A percentile compares a stretch with the other conserved stretches of the same genome.
Evolutionary conservation across 1,284 basidiomycete genomes (phyloP).

Genomic region (Cutaneotrichosporon sp.): DNA sequence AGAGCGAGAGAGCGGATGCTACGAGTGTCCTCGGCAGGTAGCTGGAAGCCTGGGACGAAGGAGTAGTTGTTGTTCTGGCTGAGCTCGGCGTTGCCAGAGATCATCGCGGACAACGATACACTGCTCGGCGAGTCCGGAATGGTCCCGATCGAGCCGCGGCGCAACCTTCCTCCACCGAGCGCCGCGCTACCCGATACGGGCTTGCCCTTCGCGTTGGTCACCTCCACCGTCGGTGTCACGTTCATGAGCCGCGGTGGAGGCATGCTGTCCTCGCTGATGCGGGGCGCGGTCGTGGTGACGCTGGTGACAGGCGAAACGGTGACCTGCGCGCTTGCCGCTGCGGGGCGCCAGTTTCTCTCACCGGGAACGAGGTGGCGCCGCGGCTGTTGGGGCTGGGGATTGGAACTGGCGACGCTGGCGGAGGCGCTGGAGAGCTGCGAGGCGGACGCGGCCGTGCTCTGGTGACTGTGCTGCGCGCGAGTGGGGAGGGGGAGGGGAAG

Average conservation of each 20-base stretch:
- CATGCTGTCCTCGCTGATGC: neutral
- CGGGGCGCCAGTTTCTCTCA: constrained; percentile 44
- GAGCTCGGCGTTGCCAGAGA: constrained; percentile 44
- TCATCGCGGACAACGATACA: constrained; percentile 46
- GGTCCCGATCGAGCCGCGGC: constrained; percentile 46
- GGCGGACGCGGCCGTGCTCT: constrained; percentile 7
- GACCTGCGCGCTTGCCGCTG: constrained; percentile 45
- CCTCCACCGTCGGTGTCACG: constrained; percentile 16
- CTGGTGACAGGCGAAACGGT: constrained; percentile 48
- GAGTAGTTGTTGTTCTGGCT: constrained; percentile 41
- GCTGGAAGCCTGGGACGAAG: constrained; percentile 51
- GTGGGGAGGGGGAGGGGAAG: neutral
- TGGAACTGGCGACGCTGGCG: constrained; percentile 10
- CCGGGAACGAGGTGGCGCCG: constrained; percentile 26
- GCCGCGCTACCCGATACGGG: constrained; percentile 8
- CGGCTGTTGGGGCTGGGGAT: constrained; percentile 22
- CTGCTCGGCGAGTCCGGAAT: constrained; percentile 51
- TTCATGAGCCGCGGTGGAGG: constrained; percentile 12
- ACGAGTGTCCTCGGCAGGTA: constrained; percentile 50
- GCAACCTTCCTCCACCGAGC: constrained; percentile 23
- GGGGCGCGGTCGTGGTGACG: constrained; percentile 42
- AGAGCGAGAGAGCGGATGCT: constrained; percentile 45
- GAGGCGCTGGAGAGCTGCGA: neutral
- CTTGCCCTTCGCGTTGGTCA: constrained; percentile 12
- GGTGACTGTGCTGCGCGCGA: neutral